Conservation (phyloP, 139 green algal genomes). For the Micractinium sp. region DNA sequence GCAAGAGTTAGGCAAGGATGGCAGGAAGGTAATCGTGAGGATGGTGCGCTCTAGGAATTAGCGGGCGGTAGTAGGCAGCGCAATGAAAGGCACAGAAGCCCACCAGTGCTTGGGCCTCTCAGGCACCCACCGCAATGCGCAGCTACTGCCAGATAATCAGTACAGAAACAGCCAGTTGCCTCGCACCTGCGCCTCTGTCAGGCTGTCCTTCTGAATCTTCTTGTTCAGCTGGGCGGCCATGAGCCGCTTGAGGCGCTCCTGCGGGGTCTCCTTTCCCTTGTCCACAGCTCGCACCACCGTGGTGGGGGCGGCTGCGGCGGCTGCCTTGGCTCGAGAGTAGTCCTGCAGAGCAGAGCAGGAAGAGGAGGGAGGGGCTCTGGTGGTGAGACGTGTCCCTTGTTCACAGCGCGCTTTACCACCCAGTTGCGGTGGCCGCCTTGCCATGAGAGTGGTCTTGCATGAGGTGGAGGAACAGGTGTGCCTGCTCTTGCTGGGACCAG, state of each 20-base stretch:
- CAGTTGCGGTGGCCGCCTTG: too few relatives aligned
- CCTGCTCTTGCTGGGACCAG: background rate
- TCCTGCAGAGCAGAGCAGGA: background rate
- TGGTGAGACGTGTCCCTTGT: too few relatives aligned
- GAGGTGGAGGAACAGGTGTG: too few relatives aligned
- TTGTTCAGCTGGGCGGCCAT: slow-evolving; percentile 85
- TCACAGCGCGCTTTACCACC: too few relatives aligned
- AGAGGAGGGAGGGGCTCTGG: background rate
- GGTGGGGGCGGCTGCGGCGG: background rate
- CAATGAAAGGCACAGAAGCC: too few relatives aligned
- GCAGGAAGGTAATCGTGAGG: background rate
- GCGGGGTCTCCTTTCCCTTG: slow-evolving; percentile 70
- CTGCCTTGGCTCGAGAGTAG: slow-evolving; percentile 1
- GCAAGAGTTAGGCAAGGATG: background rate
- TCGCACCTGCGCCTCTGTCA: slow-evolving; percentile 62
- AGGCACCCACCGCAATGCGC: too few relatives aligned
- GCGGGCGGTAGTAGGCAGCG: too few relatives aligned
- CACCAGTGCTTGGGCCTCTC: too few relatives aligned
- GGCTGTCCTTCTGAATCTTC: slow-evolving; percentile 67
- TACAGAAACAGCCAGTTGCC: too few relatives aligned
- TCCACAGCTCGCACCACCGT: slow-evolving; percentile 6
- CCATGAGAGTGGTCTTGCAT: too few relatives aligned
- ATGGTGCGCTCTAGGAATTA: background rate
- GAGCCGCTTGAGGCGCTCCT: slow-evolving; percentile 82
- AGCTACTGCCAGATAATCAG: too few relatives aligned